Evolutionary conservation across 768 basidiomycete species (phyloP), one percentile per base, ranked within the genome.

Genomic region (Naganishia vaughanmartiniae): DNA sequence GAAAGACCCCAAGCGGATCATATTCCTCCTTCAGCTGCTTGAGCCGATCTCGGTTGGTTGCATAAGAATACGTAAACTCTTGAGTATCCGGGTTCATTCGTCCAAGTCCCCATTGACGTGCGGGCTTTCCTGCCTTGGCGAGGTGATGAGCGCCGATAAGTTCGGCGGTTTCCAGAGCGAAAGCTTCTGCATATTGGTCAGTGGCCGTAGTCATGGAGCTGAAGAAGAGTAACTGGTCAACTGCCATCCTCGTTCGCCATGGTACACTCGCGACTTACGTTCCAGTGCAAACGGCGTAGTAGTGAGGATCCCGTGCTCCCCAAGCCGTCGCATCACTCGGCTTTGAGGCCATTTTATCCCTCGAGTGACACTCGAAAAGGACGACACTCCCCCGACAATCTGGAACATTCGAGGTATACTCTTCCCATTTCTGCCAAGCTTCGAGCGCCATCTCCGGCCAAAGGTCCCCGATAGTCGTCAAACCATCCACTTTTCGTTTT

Each of bases 381-480:
- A 58, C 57, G 31, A 58, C 57, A 39, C 57, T 58, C 33, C 57
- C 57, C 21, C 57, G 3, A 15, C 57, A 58, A 58, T 58, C 57
- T 0, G 57, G 57, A 15, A 58, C 34, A 24, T 58, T 39, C 17
- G n/a, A 2, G 33, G 57, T 58, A 28, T 34, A 58, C 21, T 58
- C 57, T 24, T 34, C 33, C 57, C 57, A 58, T 21, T 39, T 58
- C 5, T 58, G 19, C 57, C 57, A 58, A 1, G 34, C 34, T 9
- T 58, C 33, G 19, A 24, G 57, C 21, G 33, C 57, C 57, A 58
- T 58, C 57, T 58, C 57, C 34, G 57, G 57, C 57, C 57, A 58
- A 15, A 58, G 15, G 24, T 58, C 34, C 10, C 30, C 57, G 3
- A 31, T 58, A 1, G 57, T 58, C 21, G 57, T 58, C 34, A 39